Conservation (phyloP, 805 yeast species). For the Ogataea degrootiae region DNA sequence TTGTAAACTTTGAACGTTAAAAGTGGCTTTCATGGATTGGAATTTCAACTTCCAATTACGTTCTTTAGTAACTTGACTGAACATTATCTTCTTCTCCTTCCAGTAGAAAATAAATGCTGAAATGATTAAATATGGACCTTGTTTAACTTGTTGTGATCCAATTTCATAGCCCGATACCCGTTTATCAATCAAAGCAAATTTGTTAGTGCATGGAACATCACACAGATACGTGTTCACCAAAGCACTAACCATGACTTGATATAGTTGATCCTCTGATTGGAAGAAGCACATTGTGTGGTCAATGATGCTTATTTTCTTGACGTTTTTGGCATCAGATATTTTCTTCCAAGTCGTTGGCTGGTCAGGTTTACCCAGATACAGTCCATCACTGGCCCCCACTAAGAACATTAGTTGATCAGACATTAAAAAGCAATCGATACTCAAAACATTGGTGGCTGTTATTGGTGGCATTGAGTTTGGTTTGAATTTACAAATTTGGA, state of each 20-base stretch:
- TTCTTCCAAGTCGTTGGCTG: slow-evolving; percentile 50
- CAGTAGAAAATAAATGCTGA: slow-evolving; percentile 47
- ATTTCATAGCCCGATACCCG: slow-evolving; percentile 49
- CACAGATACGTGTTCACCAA: slow-evolving; percentile 52
- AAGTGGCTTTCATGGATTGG: slow-evolving; percentile 24
- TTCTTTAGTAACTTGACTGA: slow-evolving; percentile 25
- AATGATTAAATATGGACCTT: slow-evolving; percentile 53
- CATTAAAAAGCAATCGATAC: slow-evolving; percentile 35
- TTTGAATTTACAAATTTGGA: slow-evolving; percentile 6
- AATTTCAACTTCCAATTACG: slow-evolving; percentile 20
- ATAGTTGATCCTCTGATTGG: slow-evolving; percentile 52
- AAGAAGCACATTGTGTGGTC: slow-evolving; percentile 52
- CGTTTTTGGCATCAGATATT: slow-evolving; percentile 46
- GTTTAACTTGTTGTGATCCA: slow-evolving; percentile 65
- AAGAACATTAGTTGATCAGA: slow-evolving; percentile 43
- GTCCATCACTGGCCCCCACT: slow-evolving; percentile 61
- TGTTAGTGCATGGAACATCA: slow-evolving; percentile 37
- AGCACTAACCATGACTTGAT: slow-evolving; percentile 60
- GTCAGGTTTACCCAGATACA: slow-evolving; percentile 46
- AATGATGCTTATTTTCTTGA: slow-evolving; percentile 58
- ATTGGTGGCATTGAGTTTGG: slow-evolving; percentile 15
- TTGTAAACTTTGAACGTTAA: slow-evolving; percentile 19
- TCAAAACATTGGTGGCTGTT: slow-evolving; percentile 6
- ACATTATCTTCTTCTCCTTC: slow-evolving; percentile 43
- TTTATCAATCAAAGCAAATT: slow-evolving; percentile 23